Base-by-base conservation (phyloP, 306 rosid species). In the Benincasa hispida region DNA sequence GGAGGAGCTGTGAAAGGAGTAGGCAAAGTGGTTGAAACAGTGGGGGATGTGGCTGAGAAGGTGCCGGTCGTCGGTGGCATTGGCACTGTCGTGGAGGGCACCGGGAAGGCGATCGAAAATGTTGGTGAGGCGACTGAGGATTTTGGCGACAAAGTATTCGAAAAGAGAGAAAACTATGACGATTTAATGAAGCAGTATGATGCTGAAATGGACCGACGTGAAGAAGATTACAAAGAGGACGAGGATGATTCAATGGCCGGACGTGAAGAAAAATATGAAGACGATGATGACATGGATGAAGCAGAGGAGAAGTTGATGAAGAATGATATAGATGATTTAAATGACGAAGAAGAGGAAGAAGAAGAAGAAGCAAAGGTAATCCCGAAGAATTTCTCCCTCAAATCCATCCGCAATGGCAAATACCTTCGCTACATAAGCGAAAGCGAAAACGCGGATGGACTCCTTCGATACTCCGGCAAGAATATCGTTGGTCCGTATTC, bases 341-440 rank as follows among this genome's bases (percentile, higher is more conserved):
- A 8, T 0, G 19, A 59, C 34, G 8, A 56, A 12, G 68, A 32
- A 2, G 70, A 15, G 2, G 70, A 54, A 32, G 58, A 22, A 0
- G 55, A 50, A 50, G 19, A 5, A 15, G 1, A 2, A 14, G 8
- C 18, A 50, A 74, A 19, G 55, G 2, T 41, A 11, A 18, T 80
- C 35, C 79, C 83, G 2, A 65, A 32, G 67, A 21, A 74, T 27
- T 13, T 80, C 37, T 73, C 56, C 10, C 48, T 80, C 39, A 77
- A 77, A 77, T 81, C 81, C 11, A 34, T 25, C 8, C 3, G 22
- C 48, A 68, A 45, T 15, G 17, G 39, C 15, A 81, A 72, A 51
- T 81, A 70, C 61, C 35, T 81, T 45, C 28, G 77, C 15, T 80
- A 51, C 68, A 66, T 7, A 27, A 61, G 76, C 3, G 77, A 76